These are phyloP conservation scores for Globisporangium recalcitrans DNA, from an alignment of 352 stramenopile genomes.

Conservation along the genomic window DNA sequence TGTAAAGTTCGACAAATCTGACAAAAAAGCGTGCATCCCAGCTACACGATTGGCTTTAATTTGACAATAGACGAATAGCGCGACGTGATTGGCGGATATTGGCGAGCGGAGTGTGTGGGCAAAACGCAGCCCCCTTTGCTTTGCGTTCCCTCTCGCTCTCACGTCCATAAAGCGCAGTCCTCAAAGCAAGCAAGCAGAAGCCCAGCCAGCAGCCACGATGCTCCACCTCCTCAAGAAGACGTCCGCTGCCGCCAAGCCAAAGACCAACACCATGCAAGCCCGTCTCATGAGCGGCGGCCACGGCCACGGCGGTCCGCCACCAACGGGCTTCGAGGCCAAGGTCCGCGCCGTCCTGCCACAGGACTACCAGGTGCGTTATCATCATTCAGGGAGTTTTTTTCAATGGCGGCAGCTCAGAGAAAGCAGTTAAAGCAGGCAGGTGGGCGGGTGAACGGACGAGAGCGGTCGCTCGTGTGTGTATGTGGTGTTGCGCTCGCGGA, in stretches of 20 bases:
- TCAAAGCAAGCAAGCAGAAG: slow-evolving; percentile 7
- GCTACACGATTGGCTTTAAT: slow-evolving; percentile 6
- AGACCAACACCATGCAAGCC: slow-evolving; percentile 47
- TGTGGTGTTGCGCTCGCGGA: not conserved
- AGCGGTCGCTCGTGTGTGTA: not conserved
- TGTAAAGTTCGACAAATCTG: slow-evolving; percentile 16
- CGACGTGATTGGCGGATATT: slow-evolving; percentile 8
- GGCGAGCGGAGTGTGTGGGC: slow-evolving; percentile 13
- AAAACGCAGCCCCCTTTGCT: slow-evolving; percentile 8
- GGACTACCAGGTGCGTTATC: slow-evolving; percentile 72
- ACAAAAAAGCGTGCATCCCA: slow-evolving; percentile 2
- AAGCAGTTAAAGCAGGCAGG: not conserved
- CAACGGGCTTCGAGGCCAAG: slow-evolving; percentile 78
- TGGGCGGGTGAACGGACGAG: not conserved
- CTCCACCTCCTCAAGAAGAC: slow-evolving; percentile 76
- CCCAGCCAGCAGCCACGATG: slow-evolving; percentile 32
- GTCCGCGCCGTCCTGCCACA: slow-evolving; percentile 79
- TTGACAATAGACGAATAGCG: not conserved
- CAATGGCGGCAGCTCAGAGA: not conserved
- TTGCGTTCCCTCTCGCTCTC: not conserved
- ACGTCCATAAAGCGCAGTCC: slow-evolving; percentile 6
- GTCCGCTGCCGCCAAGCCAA: slow-evolving; percentile 43
- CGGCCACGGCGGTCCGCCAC: slow-evolving; percentile 48
- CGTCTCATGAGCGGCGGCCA: slow-evolving; percentile 72
- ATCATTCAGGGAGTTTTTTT: not conserved